Evolutionary conservation across 2,329 filamentous ascomycete genomes (phyloP).

Genomic region (Pseudocercospora ulei): DNA sequence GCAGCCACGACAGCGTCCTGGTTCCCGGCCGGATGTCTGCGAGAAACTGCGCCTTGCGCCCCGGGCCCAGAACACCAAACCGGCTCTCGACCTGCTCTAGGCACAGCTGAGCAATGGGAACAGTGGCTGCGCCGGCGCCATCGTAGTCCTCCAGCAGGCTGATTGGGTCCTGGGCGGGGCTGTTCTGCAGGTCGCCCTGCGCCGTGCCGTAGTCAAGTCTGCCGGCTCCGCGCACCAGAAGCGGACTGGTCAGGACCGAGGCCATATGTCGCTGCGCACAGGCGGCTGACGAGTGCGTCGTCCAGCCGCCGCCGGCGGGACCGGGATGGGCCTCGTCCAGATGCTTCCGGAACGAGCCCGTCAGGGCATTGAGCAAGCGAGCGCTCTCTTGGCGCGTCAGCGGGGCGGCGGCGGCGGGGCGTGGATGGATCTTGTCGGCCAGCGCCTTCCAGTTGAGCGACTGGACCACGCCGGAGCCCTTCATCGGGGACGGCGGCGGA

Average conservation of each 20-base stretch:
- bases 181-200: conserved; percentile 24
- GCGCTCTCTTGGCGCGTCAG: conserved; percentile 50
- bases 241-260: conserved; percentile 45
- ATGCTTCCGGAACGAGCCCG: conserved; percentile 53
- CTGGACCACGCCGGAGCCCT: conserved; percentile 41
- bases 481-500: conserved; percentile 39
- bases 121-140: conserved; percentile 34
- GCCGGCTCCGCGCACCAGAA: conserved; percentile 33
- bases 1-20: conserved; percentile 29
- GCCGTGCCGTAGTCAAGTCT: conserved; percentile 22
- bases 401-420: conserved; percentile 36
- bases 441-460: conserved; percentile 40
- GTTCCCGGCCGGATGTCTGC: conserved; percentile 25
- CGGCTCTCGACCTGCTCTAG: conserved; percentile 30
- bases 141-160: conserved; percentile 37
- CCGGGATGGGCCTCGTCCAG: conserved; percentile 51
- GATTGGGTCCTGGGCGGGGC: conserved; percentile 34
- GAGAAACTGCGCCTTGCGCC: conserved; percentile 15
- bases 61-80: conserved; percentile 18
- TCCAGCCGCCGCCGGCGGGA: conserved; percentile 14
- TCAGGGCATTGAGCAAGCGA: conserved; percentile 52
- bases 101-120: conserved; percentile 36
- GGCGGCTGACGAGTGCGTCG: conserved; percentile 33
- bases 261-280: conserved; percentile 42
- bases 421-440: conserved; percentile 46